These are phyloP conservation scores for Mycena rosella DNA, from an alignment of 768 basidiomycete species.

Conservation along the genomic window DNA sequence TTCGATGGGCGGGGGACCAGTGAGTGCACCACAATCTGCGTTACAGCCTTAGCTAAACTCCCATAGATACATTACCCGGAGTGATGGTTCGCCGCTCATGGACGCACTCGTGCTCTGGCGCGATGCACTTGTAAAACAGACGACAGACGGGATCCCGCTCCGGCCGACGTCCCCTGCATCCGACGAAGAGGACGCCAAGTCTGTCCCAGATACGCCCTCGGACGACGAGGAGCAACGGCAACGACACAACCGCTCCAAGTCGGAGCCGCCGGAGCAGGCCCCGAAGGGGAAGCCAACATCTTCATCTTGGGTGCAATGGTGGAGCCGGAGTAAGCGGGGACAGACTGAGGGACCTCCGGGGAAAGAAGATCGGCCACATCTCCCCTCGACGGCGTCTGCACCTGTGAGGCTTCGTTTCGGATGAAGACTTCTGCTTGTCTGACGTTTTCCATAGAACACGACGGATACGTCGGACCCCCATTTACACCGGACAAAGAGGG, in stretches of 20 bases:
- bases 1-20: constrained; percentile 79
- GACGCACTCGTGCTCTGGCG: constrained; percentile 82
- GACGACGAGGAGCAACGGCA: constrained; percentile 37
- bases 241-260: constrained; percentile 50
- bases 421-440: neutral
- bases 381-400: constrained; percentile 43
- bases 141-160: constrained; percentile 43
- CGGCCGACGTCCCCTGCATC: constrained; percentile 51
- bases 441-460: neutral
- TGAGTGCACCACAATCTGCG: constrained; percentile 51
- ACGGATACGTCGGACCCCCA: neutral
- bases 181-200: constrained; percentile 48
- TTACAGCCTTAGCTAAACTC: constrained; percentile 3
- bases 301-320: constrained; percentile 88
- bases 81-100: constrained; percentile 81
- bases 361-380: constrained; percentile 38
- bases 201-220: constrained; percentile 41
- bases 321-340: constrained; percentile 71
- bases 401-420: constrained; percentile 28
- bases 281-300: constrained; percentile 59
- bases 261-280: constrained; percentile 53
- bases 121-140: constrained; percentile 51
- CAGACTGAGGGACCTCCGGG: constrained; percentile 25
- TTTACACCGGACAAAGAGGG: neutral
- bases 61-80: constrained; percentile 80